Evolutionary conservation across 768 basidiomycete genomes (phyloP).

Genomic region (Suillus spraguei): DNA sequence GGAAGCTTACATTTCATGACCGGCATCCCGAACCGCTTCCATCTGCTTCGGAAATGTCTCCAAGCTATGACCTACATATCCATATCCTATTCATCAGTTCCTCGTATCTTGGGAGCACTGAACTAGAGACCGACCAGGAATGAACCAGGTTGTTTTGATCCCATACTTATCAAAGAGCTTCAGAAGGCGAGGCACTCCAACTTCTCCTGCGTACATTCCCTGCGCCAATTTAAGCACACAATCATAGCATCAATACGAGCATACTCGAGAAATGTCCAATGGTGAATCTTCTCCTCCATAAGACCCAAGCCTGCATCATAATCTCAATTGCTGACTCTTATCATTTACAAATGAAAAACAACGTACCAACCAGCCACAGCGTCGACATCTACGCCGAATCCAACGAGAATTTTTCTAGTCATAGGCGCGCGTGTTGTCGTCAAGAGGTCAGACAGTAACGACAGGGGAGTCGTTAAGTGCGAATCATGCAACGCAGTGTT

Average conservation of each 20-base stretch:
- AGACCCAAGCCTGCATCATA: conserved; percentile 56
- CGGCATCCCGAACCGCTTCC: conserved; percentile 69
- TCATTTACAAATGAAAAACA: not conserved
- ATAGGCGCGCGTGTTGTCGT: conserved; percentile 19
- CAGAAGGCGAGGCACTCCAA: conserved; percentile 63
- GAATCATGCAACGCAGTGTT: not conserved
- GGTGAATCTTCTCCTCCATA: conserved; percentile 76
- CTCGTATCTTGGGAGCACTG: not conserved
- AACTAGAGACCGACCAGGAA: conserved; percentile 48
- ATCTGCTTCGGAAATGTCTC: conserved; percentile 76
- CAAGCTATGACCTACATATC: conserved; percentile 63
- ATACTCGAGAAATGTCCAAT: conserved; percentile 64
- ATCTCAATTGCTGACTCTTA: not conserved
- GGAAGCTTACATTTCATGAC: conserved; percentile 62
- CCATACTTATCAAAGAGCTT: conserved; percentile 70
- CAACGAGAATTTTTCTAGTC: conserved; percentile 55
- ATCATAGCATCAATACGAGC: not conserved
- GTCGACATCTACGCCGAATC: conserved; percentile 73
- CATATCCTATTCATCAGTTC: conserved; percentile 4
- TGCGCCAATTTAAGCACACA: conserved; percentile 13
- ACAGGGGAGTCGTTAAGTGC: not conserved
- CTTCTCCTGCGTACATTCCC: conserved; percentile 75
- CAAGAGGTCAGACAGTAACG: not conserved
- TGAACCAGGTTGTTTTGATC: conserved; percentile 72
- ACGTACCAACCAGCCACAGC: conserved; percentile 68